phyloP scores from a whole-genome alignment of 2,329 filamentous ascomycete genomes.

The Chrysosporium keratinophilum region DNA sequence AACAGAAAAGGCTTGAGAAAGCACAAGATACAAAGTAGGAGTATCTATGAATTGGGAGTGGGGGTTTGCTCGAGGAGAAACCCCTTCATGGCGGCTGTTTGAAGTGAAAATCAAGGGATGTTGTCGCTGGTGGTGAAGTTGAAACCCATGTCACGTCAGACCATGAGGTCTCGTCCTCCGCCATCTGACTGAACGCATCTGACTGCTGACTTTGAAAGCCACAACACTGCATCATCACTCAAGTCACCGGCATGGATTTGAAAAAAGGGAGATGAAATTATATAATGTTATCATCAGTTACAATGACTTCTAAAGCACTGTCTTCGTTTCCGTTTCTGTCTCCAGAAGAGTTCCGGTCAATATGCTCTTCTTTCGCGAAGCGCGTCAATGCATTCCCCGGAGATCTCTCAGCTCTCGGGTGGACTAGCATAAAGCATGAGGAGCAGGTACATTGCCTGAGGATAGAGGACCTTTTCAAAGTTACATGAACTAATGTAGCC shows the following conservation, averaged over 20 bases:
- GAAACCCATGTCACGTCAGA: background rate
- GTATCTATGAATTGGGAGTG: too few relatives aligned
- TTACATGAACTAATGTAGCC: background rate
- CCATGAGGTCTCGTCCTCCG: background rate
- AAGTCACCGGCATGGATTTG: background rate
- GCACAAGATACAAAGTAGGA: too few relatives aligned
- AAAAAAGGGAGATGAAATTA: too few relatives aligned
- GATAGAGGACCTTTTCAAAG: background rate
- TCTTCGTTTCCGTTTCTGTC: constrained; percentile 11
- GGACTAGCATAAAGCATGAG: constrained; percentile 8
- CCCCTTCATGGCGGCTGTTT: background rate
- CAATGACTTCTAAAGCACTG: background rate
- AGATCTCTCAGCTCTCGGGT: constrained; percentile 1
- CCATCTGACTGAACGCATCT: too few relatives aligned
- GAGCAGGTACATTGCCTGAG: constrained; percentile 1
- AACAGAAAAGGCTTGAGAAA: too few relatives aligned
- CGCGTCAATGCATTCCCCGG: constrained; percentile 1
- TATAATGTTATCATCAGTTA: background rate
- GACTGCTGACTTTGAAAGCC: background rate
- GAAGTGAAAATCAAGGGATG: background rate
- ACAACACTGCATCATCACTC: background rate
- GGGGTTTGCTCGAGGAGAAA: background rate
- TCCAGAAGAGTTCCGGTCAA: constrained; percentile 8
- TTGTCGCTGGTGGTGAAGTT: background rate
- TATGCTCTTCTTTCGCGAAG: constrained; percentile 5